A percentile compares a stretch with the other conserved stretches of the same genome.
These are phyloP conservation scores for Geotrichum siamense DNA, from an alignment of 1,139 yeast genomes.

Conservation along the genomic window DNA sequence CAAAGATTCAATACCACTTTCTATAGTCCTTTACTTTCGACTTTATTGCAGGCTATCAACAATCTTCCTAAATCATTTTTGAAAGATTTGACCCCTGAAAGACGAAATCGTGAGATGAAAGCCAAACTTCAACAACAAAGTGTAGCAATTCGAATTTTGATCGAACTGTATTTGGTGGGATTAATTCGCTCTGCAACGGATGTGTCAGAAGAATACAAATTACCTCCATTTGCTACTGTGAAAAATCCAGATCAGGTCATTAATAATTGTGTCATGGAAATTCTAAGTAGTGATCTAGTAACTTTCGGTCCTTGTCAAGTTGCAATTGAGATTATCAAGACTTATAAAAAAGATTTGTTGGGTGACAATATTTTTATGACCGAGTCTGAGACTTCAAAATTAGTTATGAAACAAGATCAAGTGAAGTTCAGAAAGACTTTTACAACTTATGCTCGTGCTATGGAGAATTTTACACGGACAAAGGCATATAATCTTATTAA, in stretches of 20 bases:
- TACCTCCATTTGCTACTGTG: constrained; percentile 39
- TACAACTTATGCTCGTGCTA: constrained; percentile 43
- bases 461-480: constrained; percentile 37
- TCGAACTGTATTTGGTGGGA: constrained; percentile 61
- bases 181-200: constrained; percentile 26
- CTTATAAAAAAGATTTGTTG: constrained; percentile 35
- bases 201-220: constrained; percentile 26
- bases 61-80: constrained; percentile 34
- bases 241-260: constrained; percentile 29
- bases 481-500: constrained; percentile 27
- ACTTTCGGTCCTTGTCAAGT: constrained; percentile 40
- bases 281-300: constrained; percentile 43
- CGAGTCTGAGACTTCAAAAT: constrained; percentile 5
- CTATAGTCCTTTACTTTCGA: constrained; percentile 46
- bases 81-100: constrained; percentile 32
- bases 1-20: constrained; percentile 58
- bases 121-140: constrained; percentile 43
- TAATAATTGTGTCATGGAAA: constrained; percentile 47
- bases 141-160: constrained; percentile 46
- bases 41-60: constrained; percentile 43
- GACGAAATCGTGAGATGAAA: constrained; percentile 41
- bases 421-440: constrained; percentile 37
- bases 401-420: constrained; percentile 25
- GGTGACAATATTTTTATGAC: constrained; percentile 11
- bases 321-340: constrained; percentile 47